Conservation (phyloP, 1,284 basidiomycete species). For the Papiliotrema fonsecae region DNA sequence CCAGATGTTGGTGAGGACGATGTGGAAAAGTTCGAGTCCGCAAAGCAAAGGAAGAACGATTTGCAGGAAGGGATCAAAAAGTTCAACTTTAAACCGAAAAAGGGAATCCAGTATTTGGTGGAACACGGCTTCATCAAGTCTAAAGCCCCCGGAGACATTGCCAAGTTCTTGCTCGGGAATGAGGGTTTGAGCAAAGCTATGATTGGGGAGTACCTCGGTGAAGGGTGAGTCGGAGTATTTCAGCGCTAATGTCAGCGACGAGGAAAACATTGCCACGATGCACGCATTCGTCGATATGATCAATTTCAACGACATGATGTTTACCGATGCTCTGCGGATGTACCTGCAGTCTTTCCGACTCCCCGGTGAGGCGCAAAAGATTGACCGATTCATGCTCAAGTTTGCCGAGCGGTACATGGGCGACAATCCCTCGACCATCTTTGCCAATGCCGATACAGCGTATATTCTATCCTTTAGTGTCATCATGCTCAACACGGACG, state of each 20-base stretch:
- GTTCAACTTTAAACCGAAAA: conserved; percentile 98
- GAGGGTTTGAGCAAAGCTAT: conserved; percentile 93
- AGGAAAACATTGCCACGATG: conserved; percentile 84
- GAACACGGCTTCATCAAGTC: conserved; percentile 84
- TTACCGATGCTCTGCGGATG: conserved; percentile 78
- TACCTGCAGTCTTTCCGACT: conserved; percentile 92
- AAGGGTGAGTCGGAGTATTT: conserved; percentile 61
- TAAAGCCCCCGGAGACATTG: conserved; percentile 72
- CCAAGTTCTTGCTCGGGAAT: conserved; percentile 77
- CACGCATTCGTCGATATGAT: conserved; percentile 91
- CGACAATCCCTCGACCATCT: conserved; percentile 71
- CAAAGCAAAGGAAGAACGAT: conserved; percentile 95
- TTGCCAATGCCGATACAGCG: conserved; percentile 76
- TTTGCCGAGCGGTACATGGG: conserved; percentile 93
- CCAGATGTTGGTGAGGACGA: conserved; percentile 74
- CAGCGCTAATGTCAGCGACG: conserved; percentile 57
- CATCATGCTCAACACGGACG: conserved; percentile 93
- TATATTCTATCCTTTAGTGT: conserved; percentile 91
- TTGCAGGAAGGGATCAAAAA: conserved; percentile 92
- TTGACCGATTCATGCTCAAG: conserved; percentile 98
- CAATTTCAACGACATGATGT: conserved; percentile 72
- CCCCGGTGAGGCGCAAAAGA: conserved; percentile 93
- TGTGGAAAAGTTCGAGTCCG: conserved; percentile 88
- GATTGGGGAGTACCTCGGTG: conserved; percentile 97
- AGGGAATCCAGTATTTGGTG: conserved; percentile 84